A percentile compares a stretch with the other conserved stretches of the same genome.
Evolutionary conservation across 2,329 filamentous ascomycete genomes (phyloP).

Genomic region (Aspergillus brasiliensis): DNA sequence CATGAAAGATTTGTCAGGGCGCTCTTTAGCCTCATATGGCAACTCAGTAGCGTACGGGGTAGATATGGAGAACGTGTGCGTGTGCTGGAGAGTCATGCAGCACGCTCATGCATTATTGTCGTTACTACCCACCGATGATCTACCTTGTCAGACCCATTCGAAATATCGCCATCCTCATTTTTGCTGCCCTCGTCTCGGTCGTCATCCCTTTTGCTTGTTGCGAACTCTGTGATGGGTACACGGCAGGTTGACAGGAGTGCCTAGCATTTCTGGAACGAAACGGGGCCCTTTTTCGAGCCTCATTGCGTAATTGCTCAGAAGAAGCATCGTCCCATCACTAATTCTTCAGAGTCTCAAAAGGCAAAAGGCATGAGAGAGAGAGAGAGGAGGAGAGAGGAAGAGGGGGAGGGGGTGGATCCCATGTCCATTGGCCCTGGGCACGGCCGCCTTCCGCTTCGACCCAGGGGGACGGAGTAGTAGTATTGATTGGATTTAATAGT

Average conservation of each 20-base stretch:
- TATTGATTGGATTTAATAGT: constrained; percentile 3
- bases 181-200: background rate
- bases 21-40: background rate
- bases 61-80: background rate
- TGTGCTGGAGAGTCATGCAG: background rate
- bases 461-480: background rate
- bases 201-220: background rate
- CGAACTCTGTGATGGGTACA: background rate
- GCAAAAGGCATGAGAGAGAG: background rate
- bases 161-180: background rate
- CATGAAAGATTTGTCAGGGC: constrained; percentile 4
- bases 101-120: background rate
- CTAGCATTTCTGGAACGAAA: background rate
- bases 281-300: background rate
- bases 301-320: background rate
- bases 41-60: constrained; percentile 8
- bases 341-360: background rate
- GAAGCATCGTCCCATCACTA: background rate
- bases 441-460: background rate
- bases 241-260: background rate
- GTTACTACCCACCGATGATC: constrained; percentile 2
- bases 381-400: too few relatives aligned
- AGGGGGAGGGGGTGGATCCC: background rate
- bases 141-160: background rate
- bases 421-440: background rate